Base-by-base conservation (phyloP, 306 rosid species). In the Geum urbanum region DNA sequence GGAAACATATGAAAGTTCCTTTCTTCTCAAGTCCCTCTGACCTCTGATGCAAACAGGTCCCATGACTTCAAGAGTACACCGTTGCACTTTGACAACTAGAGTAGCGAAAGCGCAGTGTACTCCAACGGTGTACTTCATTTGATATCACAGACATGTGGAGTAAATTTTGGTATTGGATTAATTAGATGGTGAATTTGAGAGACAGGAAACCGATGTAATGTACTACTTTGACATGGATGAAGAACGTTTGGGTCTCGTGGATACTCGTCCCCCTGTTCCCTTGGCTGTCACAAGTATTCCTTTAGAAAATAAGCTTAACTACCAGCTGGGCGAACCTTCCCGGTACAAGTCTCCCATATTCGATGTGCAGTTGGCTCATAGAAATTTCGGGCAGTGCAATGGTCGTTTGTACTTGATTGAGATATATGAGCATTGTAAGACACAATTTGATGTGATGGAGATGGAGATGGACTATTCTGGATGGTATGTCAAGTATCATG, bases 41-140 rank as follows among this genome's bases (percentile, higher is more conserved):
- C 46, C 46, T 43, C 46, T 43, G 46, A 43, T 9, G 9, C 9
- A 9, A 43, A 43, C 46, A 43, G 0, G 9, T 10, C 7, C 46
- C 9, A 43, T 43, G 46, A 43, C 9, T 1, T 43, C 9, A 43
- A 43, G 46, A 1, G 0, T 7, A 58, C 12, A 12, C n/a, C 4
- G 9, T 6, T 47, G 50, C 50, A 47, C 13, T 22, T 16, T 15
- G 39, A 37, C 16, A 3, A 9, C 2, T 10, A 14, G 12, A 63
- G 47, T 19, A 5, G 37, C 0, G 1, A 59, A 3, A 63, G 72
- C 6, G 19, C 20, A 4, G 71, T 78, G 9, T 67, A 14, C 53
- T 72, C 60, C 51, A 59, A 72, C 0, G 77, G 74, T 1, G 35
- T 74, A 7, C 6, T 70, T 40, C 74, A 70, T 22, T 70, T 65